Base-by-base conservation (phyloP, 208 protist genomes). In the Naegleria gruberi region DNA sequence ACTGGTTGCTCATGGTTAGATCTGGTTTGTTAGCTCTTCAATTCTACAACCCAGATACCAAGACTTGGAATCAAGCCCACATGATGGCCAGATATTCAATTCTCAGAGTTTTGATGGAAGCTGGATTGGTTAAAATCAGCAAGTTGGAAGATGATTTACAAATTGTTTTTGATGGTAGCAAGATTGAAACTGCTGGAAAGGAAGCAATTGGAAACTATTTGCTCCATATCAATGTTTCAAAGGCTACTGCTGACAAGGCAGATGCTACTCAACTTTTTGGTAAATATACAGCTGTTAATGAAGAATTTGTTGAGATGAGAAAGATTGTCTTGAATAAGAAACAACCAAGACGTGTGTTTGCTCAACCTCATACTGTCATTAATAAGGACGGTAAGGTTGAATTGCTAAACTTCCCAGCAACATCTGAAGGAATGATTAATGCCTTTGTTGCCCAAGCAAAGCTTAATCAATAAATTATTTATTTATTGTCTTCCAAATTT, bases 1-100 rank as follows among this genome's bases (percentile, higher is more conserved):
- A 94, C 90, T 98, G 97, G 96, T 94, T 98, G 15, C 96, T 94
- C 90, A 98, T 98, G 96, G 95, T 97, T 15, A 94, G 95, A 82
- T 94, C 95, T n/a, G 97, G 96, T 43, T 89, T 98, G 47, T 90
- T 94, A 42, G 96, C 93, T 42, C 93, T 98, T 12, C 95, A 98
- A 93, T 97, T 96, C 91, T 98, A 96, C 93, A 95, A 95, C 44
- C 96, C 97, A 37, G 95, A 96, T 82, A 94, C 90, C 89, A 55
- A 92, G 73, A 93, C 95, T 91, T 98, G 95, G 96, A 93, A 95
- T 7, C 94, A 97, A 93, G 96, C 97, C 10, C 97, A 98, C 93
- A 97, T 97, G 95, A 94, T 94, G 37, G 97, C 94, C 26, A 94
- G 97, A 51, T 98, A 96, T 92, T 95, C 92, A 55, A 97, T 98